These are phyloP conservation scores for Rhipidocladum racemiflorum DNA, from an alignment of 176 grass and related monocot genomes.

Conservation along the genomic window DNA sequence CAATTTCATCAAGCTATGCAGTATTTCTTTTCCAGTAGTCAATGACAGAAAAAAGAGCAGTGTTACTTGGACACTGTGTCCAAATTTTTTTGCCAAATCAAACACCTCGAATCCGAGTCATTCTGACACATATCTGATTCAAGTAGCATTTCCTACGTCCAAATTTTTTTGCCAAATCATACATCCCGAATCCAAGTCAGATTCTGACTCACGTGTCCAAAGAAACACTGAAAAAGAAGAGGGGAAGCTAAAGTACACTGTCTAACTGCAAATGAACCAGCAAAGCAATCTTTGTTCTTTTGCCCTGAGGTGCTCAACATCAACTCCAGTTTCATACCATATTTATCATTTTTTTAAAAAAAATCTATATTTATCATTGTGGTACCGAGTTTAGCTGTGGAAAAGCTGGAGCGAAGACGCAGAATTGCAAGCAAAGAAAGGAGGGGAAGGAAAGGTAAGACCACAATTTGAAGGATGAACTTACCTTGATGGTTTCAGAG, in stretches of 20 bases:
- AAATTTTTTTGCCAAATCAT: too few relatives aligned
- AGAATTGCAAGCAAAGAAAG: background rate
- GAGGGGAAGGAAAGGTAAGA: background rate
- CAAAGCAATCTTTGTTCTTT: background rate
- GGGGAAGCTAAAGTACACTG: background rate
- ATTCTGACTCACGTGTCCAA: too few relatives aligned
- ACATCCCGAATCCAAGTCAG: too few relatives aligned
- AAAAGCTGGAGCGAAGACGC: background rate
- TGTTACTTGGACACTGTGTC: too few relatives aligned
- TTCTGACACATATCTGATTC: too few relatives aligned
- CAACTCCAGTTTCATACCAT: background rate
- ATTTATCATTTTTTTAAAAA: constrained; percentile 9
- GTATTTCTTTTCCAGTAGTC: background rate
- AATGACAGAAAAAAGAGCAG: background rate
- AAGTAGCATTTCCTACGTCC: too few relatives aligned
- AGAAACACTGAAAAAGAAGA: too few relatives aligned
- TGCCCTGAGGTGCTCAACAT: background rate
- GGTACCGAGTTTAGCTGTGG: background rate
- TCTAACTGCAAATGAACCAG: background rate
- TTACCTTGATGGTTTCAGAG: constrained; percentile 81
- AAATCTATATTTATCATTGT: background rate
- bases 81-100: too few relatives aligned
- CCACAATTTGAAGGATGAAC: background rate
- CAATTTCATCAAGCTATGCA: background rate
- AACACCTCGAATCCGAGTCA: too few relatives aligned